Evolutionary conservation across 2,329 filamentous ascomycete genomes (phyloP).

Genomic region (Salinomyces thailandicus): DNA sequence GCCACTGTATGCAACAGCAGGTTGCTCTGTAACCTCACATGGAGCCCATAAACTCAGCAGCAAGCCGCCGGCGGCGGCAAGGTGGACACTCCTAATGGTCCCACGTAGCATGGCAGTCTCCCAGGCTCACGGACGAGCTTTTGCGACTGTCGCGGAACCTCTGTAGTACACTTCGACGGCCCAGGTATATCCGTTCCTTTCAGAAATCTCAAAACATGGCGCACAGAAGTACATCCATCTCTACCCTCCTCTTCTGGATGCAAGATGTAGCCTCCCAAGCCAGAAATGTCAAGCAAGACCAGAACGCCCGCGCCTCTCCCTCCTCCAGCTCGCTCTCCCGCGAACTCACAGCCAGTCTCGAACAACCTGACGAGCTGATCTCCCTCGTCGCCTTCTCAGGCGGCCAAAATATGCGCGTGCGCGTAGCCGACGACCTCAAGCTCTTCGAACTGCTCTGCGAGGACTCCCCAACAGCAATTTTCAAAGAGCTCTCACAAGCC

Average conservation of each 20-base stretch:
- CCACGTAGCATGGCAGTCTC: too few relatives aligned
- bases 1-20: too few relatives aligned
- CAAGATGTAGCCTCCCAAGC: neutral
- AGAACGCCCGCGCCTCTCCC: conserved; percentile 1
- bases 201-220: neutral
- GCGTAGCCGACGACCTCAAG: conserved; percentile 7
- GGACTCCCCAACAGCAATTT: conserved; percentile 2
- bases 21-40: too few relatives aligned
- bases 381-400: conserved; percentile 2
- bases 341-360: conserved; percentile 4
- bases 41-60: too few relatives aligned
- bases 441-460: conserved; percentile 8
- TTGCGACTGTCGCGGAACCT: too few relatives aligned
- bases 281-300: neutral
- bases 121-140: too few relatives aligned
- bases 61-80: too few relatives aligned
- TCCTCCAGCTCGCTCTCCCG: conserved; percentile 3
- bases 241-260: neutral
- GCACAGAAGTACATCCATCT: neutral
- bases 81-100: too few relatives aligned
- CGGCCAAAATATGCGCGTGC: conserved; percentile 7
- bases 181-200: too few relatives aligned
- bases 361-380: conserved; percentile 3
- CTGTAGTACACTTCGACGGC: too few relatives aligned
- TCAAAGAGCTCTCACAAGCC: conserved; percentile 1